These are phyloP conservation scores for Pythium diclinum DNA, from an alignment of 352 stramenopile species.

Conservation along the genomic window DNA sequence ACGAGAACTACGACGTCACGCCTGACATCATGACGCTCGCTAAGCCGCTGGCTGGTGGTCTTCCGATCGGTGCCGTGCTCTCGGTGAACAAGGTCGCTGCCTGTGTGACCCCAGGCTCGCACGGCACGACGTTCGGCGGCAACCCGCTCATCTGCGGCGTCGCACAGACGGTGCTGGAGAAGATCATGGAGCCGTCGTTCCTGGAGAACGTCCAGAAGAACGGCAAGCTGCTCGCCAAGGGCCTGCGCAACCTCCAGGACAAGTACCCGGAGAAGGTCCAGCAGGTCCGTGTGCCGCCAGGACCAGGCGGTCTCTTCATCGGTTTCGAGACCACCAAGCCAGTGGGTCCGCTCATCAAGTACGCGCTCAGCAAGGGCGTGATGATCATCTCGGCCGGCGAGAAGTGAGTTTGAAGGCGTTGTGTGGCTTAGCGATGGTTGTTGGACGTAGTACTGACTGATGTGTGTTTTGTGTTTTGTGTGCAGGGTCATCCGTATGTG, in stretches of 20 bases:
- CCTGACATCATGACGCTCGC: conserved; percentile 97
- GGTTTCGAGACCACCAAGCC: conserved; percentile 75
- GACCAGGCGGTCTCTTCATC: conserved; percentile 72
- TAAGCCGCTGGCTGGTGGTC: conserved; percentile 95
- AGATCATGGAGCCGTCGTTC: conserved; percentile 69
- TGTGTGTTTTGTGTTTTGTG: conserved; percentile 13
- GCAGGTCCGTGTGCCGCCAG: conserved; percentile 64
- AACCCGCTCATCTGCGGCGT: conserved; percentile 95
- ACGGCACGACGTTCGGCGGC: conserved; percentile 96
- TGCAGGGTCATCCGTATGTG: conserved; percentile 74
- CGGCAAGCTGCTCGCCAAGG: conserved; percentile 53
- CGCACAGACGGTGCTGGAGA: conserved; percentile 75
- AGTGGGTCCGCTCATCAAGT: conserved; percentile 59
- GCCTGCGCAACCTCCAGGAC: conserved; percentile 58
- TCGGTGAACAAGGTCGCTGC: conserved; percentile 88
- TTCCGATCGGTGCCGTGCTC: conserved; percentile 96
- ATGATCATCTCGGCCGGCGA: conserved; percentile 82
- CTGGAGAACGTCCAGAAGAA: conserved; percentile 69
- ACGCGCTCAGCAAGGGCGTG: conserved; percentile 69
- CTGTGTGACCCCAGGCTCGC: conserved; percentile 90
- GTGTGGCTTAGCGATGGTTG: neutral
- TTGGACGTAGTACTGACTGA: conserved; percentile 2
- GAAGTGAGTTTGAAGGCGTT: conserved; percentile 66
- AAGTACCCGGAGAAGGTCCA: conserved; percentile 72
- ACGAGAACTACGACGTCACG: conserved; percentile 92